Evolutionary conservation across 108 stramenopile genomes (phyloP).

Genomic region (Cyclotella kingstonii): DNA sequence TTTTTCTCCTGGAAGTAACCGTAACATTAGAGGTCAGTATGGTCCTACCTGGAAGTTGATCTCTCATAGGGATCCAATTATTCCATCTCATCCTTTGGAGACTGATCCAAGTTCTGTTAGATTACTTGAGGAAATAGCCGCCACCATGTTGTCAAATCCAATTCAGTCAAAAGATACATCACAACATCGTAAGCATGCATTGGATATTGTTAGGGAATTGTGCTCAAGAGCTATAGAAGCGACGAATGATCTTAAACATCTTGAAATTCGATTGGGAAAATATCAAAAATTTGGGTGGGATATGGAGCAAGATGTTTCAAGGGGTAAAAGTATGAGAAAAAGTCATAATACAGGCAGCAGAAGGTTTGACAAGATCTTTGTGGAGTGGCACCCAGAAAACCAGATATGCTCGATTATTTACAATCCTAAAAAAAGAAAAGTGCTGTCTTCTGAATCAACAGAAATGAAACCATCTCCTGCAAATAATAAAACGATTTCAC

Average conservation of each 20-base stretch:
- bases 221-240: slow-evolving; percentile 20
- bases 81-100: slow-evolving; percentile 18
- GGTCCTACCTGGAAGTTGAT: no score
- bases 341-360: slow-evolving; percentile 2
- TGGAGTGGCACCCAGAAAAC: slow-evolving; percentile 40
- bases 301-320: neutral
- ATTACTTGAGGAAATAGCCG: slow-evolving; percentile 23
- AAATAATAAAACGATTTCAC: no score
- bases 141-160: slow-evolving; percentile 13
- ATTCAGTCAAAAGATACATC: neutral
- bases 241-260: slow-evolving; percentile 10
- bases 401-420: slow-evolving; percentile 44
- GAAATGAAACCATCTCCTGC: no score
- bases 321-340: slow-evolving; percentile 7
- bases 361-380: slow-evolving; percentile 42
- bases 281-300: slow-evolving; percentile 27
- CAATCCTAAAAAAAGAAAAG: slow-evolving; percentile 36
- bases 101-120: slow-evolving; percentile 17
- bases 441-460: neutral
- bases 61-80: slow-evolving; percentile 62
- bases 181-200: slow-evolving; percentile 9
- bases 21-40: no score
- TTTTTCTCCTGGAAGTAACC: no score
- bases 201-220: slow-evolving; percentile 24
- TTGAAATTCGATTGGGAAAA: slow-evolving; percentile 26